phyloP scores from a whole-genome alignment of 148 eudicot species.

The Vaccinium vitisidaea region DNA sequence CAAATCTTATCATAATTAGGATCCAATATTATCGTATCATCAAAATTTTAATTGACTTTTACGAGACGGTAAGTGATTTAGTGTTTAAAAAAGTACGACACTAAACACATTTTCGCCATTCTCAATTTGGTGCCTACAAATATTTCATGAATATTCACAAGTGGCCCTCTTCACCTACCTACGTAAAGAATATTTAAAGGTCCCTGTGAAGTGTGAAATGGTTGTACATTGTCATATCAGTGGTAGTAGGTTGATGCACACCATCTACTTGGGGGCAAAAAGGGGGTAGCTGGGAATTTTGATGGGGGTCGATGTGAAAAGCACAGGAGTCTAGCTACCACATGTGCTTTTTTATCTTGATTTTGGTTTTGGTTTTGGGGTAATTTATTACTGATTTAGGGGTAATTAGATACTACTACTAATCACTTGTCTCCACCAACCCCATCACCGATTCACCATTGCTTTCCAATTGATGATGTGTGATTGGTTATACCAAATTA shows the following conservation, averaged over 20 bases:
- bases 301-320: not conserved
- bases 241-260: not conserved
- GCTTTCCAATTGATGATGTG: too few species aligned
- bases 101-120: not conserved
- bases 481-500: not conserved
- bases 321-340: not conserved
- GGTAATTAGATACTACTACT: not conserved
- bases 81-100: too few species aligned
- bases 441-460: not conserved
- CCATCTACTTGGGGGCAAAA: not conserved
- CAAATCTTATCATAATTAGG: too few species aligned
- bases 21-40: too few species aligned
- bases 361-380: not conserved
- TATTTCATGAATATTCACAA: not conserved
- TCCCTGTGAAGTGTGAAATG: too few species aligned
- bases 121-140: not conserved
- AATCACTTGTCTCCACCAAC: not conserved
- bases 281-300: slow-evolving; percentile 3
- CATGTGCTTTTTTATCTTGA: not conserved
- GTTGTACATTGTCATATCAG: too few species aligned
- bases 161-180: too few species aligned
- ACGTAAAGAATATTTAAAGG: too few species aligned
- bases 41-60: not conserved
- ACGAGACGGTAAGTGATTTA: not conserved
- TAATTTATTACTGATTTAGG: not conserved